Evolutionary conservation across 1,284 basidiomycete species (phyloP).

Genomic region (Puccinia coronata): DNA sequence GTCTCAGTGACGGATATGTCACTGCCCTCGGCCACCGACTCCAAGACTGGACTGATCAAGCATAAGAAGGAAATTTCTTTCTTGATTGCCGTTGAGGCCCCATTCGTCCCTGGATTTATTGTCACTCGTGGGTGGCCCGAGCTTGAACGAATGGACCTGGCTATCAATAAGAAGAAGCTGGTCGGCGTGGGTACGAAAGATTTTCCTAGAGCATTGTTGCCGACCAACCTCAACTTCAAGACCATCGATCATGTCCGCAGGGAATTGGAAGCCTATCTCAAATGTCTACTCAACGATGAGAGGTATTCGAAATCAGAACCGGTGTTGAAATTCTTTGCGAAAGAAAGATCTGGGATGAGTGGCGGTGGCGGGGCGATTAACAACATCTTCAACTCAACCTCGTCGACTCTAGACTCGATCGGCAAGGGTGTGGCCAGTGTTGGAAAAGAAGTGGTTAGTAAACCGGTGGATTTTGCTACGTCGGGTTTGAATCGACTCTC

Average conservation of each 20-base stretch:
- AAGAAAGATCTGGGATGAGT: slow-evolving; percentile 42
- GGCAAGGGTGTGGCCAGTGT: slow-evolving; percentile 45
- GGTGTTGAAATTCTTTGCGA: slow-evolving; percentile 38
- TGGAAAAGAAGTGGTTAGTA: slow-evolving; percentile 42
- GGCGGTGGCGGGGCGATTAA: slow-evolving; percentile 24
- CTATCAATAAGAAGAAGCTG: slow-evolving; percentile 33
- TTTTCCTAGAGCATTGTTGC: slow-evolving; percentile 48
- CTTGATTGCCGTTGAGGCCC: slow-evolving; percentile 44
- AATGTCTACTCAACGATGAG: slow-evolving; percentile 39
- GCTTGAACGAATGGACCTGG: slow-evolving; percentile 44
- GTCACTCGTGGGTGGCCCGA: slow-evolving; percentile 44
- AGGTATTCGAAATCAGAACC: slow-evolving; percentile 45
- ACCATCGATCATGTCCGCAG: slow-evolving; percentile 34
- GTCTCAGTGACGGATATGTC: slow-evolving; percentile 47
- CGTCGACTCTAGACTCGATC: slow-evolving; percentile 32
- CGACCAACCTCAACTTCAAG: slow-evolving; percentile 40
- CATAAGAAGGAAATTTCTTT: slow-evolving; percentile 31
- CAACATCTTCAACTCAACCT: slow-evolving; percentile 23
- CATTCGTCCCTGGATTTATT: slow-evolving; percentile 37
- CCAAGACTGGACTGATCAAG: slow-evolving; percentile 37
- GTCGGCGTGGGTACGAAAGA: slow-evolving; percentile 39
- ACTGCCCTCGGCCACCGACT: slow-evolving; percentile 32
- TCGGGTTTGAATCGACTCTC: slow-evolving; percentile 37
- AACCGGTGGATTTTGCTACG: slow-evolving; percentile 40
- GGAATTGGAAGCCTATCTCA: slow-evolving; percentile 37